phyloP scores from a whole-genome alignment of 1,284 basidiomycete species.

The Grifola frondosa region DNA sequence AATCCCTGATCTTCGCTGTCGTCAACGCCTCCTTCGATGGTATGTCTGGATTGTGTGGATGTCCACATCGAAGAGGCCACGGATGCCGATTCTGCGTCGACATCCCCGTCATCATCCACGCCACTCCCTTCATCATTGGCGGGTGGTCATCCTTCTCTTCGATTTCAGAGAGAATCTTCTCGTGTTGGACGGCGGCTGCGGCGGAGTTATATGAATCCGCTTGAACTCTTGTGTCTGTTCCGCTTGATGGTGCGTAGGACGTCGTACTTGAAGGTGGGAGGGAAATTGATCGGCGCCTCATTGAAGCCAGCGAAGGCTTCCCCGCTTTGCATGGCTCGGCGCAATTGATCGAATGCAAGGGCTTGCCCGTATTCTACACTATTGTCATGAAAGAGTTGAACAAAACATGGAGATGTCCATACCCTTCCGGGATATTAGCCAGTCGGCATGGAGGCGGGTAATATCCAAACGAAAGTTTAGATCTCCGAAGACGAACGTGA shows the following conservation, averaged over 20 bases:
- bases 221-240: conserved; percentile 28
- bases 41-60: conserved; percentile 45
- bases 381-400: neutral
- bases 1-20: conserved; percentile 45
- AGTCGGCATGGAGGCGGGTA: conserved; percentile 73
- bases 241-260: conserved; percentile 58
- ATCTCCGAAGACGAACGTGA: conserved; percentile 80
- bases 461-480: conserved; percentile 78
- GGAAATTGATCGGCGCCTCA: conserved; percentile 71
- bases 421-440: conserved; percentile 43
- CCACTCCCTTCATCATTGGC: conserved; percentile 31
- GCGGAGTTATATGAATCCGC: conserved; percentile 25
- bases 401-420: neutral
- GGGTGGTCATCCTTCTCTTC: conserved; percentile 36
- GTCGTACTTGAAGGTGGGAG: conserved; percentile 86
- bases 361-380: conserved; percentile 65
- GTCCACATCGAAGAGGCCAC: conserved; percentile 54
- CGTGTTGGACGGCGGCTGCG: conserved; percentile 33
- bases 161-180: conserved; percentile 36
- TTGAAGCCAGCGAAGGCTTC: conserved; percentile 67
- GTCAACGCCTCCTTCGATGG: conserved; percentile 38
- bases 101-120: conserved; percentile 38
- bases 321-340: conserved; percentile 62
- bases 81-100: conserved; percentile 47
- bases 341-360: conserved; percentile 79